Percentiles rank a stretch among this genome's conserved stretches.
Conservation (phyloP, 208 protist genomes). For the Crithidia bombi region DNA sequence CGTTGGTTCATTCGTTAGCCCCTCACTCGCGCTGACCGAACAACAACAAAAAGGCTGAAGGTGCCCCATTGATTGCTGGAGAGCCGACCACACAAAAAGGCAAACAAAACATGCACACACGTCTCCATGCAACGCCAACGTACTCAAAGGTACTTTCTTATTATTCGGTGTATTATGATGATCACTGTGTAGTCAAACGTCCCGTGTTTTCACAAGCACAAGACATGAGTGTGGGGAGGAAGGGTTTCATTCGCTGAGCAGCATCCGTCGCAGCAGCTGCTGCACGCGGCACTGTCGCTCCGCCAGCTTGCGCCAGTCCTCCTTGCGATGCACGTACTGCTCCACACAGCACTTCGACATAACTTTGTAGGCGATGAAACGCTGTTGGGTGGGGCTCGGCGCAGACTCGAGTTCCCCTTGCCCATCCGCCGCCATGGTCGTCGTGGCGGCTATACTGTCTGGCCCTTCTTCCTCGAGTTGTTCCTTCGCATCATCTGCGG, state of each 20-base stretch:
- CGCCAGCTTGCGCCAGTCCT: constrained; percentile 84
- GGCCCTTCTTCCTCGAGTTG: not conserved
- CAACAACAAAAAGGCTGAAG: too few species aligned
- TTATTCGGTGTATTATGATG: too few species aligned
- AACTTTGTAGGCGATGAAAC: constrained; percentile 81
- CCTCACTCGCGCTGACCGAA: too few species aligned
- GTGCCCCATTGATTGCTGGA: too few species aligned
- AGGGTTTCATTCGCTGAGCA: constrained; percentile 27
- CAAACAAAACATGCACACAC: too few species aligned
- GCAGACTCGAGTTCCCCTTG: constrained; percentile 9
- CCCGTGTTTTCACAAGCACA: too few species aligned
- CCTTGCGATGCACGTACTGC: constrained; percentile 83
- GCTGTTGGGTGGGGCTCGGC: constrained; percentile 33
- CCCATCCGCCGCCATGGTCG: not conserved
- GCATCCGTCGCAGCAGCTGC: constrained; percentile 67
- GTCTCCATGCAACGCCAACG: too few species aligned
- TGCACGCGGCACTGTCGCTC: constrained; percentile 81
- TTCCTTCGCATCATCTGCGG: not conserved
- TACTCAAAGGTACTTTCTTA: too few species aligned
- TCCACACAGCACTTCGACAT: constrained; percentile 88
- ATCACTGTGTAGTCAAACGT: too few species aligned
- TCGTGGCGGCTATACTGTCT: not conserved
- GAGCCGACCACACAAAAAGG: too few species aligned
- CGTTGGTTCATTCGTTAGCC: too few species aligned
- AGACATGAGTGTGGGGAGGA: not conserved